phyloP scores from a whole-genome alignment of 768 basidiomycete species.

The Artomyces pyxidatus region DNA sequence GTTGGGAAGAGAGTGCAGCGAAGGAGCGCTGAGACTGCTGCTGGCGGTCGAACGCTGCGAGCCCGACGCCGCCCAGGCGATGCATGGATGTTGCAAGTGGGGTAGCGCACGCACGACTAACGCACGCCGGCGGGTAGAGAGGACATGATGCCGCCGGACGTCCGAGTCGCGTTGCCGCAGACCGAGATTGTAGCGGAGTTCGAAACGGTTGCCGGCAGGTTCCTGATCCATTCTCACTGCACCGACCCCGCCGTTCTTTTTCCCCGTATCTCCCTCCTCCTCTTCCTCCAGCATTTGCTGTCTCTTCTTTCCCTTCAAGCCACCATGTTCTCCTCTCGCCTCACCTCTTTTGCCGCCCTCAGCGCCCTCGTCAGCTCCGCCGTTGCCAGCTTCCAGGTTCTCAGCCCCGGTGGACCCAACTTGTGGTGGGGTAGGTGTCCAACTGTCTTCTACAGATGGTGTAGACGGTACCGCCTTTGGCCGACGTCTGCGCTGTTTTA shows the following conservation, averaged over 20 bases:
- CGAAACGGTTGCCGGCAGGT: background rate
- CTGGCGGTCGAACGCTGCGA: constrained; percentile 87
- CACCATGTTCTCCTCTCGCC: constrained; percentile 27
- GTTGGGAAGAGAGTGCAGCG: constrained; percentile 67
- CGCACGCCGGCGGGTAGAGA: background rate
- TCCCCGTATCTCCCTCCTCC: constrained; percentile 11
- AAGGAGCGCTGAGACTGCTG: constrained; percentile 76
- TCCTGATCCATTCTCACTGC: background rate
- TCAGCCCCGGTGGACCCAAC: constrained; percentile 32
- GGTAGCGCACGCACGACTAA: background rate
- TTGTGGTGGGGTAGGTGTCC: constrained; percentile 55
- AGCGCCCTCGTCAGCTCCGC: constrained; percentile 32
- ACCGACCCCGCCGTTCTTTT: background rate
- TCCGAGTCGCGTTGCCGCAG: background rate
- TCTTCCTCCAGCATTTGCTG: constrained; percentile 3
- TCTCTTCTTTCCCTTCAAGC: background rate
- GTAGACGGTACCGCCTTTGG: no score
- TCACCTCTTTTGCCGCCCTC: constrained; percentile 26
- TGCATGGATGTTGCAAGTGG: constrained; percentile 43
- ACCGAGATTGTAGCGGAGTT: background rate
- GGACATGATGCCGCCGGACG: background rate
- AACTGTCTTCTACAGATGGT: background rate
- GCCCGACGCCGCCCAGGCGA: constrained; percentile 71
- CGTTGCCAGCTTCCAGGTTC: constrained; percentile 36
- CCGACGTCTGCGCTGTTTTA: no score